Evolutionary conservation across 2,329 filamentous ascomycete genomes (phyloP).

Genomic region (Metarhizium anisopliae): DNA sequence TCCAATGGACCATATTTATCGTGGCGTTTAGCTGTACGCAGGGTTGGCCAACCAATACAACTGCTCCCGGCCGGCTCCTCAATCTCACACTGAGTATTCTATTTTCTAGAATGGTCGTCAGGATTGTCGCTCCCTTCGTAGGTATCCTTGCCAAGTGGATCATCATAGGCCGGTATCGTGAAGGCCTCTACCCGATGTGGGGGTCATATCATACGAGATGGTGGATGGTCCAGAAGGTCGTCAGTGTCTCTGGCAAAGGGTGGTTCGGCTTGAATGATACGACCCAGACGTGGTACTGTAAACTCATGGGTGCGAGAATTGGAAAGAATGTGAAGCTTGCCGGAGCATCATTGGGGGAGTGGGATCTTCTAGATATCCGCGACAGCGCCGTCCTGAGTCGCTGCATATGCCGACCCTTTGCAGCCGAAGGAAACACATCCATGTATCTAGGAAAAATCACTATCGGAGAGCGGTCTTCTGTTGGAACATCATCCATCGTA

Average conservation of each 20-base stretch:
- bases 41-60: slow-evolving; percentile 27
- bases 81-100: slow-evolving; percentile 36
- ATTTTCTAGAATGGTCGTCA: slow-evolving; percentile 29
- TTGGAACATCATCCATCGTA: slow-evolving; percentile 40
- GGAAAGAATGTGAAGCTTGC: slow-evolving; percentile 40
- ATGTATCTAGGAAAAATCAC: slow-evolving; percentile 46
- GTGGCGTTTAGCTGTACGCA: slow-evolving; percentile 33
- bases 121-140: slow-evolving; percentile 31
- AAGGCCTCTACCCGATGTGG: slow-evolving; percentile 52
- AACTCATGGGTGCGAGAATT: slow-evolving; percentile 43
- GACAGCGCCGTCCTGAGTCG: slow-evolving; percentile 38
- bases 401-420: slow-evolving; percentile 43
- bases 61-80: slow-evolving; percentile 35
- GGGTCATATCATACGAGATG: slow-evolving; percentile 47
- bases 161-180: slow-evolving; percentile 41
- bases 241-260: slow-evolving; percentile 38
- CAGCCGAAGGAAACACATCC: slow-evolving; percentile 44
- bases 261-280: slow-evolving; percentile 31
- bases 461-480: slow-evolving; percentile 36
- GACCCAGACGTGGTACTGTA: slow-evolving; percentile 35
- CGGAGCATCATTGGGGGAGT: slow-evolving; percentile 40
- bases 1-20: slow-evolving; percentile 45
- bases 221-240: slow-evolving; percentile 48
- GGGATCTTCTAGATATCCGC: slow-evolving; percentile 45
- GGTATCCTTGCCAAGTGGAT: slow-evolving; percentile 46